phyloP scores from a whole-genome alignment of 176 grass and related monocot species.

The Juncus effusus region DNA sequence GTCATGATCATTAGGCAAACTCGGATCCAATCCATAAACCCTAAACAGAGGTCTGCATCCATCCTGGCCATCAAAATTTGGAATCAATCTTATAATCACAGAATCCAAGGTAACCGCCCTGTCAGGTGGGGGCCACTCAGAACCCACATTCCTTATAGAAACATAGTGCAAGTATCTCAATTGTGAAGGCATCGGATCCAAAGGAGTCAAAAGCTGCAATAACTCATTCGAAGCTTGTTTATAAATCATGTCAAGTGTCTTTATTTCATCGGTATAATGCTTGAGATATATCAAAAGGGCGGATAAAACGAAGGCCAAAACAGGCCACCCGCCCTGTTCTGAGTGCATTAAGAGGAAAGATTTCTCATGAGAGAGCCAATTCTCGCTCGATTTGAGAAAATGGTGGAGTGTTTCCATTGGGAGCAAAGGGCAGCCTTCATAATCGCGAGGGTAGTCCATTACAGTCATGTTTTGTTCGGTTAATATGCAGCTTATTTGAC shows the following conservation, averaged over 20 bases:
- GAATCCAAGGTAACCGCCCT: slow-evolving; percentile 70
- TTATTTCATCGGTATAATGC: slow-evolving; percentile 73
- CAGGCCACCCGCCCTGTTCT: slow-evolving; percentile 72
- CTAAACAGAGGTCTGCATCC: slow-evolving; percentile 76
- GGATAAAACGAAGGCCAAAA: slow-evolving; percentile 85
- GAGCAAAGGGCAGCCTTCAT: slow-evolving; percentile 79
- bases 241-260: slow-evolving; percentile 90
- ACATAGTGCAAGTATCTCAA: slow-evolving; percentile 89
- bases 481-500: slow-evolving; percentile 55
- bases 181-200: slow-evolving; percentile 83
- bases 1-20: slow-evolving; percentile 57
- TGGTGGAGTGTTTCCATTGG: slow-evolving; percentile 76
- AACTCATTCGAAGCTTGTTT: slow-evolving; percentile 66
- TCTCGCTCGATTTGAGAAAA: slow-evolving; percentile 80
- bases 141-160: slow-evolving; percentile 65
- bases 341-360: slow-evolving; percentile 77
- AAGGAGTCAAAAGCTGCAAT: slow-evolving; percentile 62
- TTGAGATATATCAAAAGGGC: slow-evolving; percentile 77
- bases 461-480: slow-evolving; percentile 61
- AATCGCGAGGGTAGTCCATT: slow-evolving; percentile 75
- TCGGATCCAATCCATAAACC: slow-evolving; percentile 82
- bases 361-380: slow-evolving; percentile 65
- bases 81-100: slow-evolving; percentile 73
- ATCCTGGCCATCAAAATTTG: slow-evolving; percentile 60
- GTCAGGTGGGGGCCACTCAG: slow-evolving; percentile 79